Base-by-base conservation (phyloP, 2,329 filamentous ascomycete species). In the Botryosphaeria agaves region DNA sequence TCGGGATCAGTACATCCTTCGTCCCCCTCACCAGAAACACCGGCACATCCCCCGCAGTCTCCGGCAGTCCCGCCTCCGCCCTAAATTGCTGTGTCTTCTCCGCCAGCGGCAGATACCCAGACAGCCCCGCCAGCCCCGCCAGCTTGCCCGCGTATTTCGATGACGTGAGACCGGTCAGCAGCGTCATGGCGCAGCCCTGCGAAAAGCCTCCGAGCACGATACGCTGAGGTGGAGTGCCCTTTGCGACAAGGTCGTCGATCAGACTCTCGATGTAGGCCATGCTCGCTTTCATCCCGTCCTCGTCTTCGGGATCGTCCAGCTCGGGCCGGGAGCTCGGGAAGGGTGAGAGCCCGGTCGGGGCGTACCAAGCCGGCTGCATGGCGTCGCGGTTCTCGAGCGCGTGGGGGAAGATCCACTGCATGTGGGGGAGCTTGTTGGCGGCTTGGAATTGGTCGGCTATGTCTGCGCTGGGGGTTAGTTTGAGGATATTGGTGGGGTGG, bases 371-470 rank as follows among this genome's bases (percentile, higher is more conserved):
- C 34, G 52, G 59, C 15, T 54, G 45, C 38, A 52, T 53, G 11
- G 59, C 48, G 27, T 64, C 58, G 33, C 48, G 54, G 39, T 64
- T 57, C 23, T 59, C 50, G 25, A 52, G 47, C 3, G 63, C 62
- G 32, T 61, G 64, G 9, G 64, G 62, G 17, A 67, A 52, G 24
- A 64, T 46, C 62, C 62, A 66, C 28, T 52, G 49, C 38, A 64
- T 44, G 39, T 63, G 52, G 1, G 59, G 52, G 4, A 66, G 49
- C 42, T 65, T 66, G 35, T 47, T 44, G 26, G 57, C 57, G 23
- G 53, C 41, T 34, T 63, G 60, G 38, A 66, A 64, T 37, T 63
- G 60, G 17, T 55, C 49, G 11, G 56, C 55, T 6, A 64, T 47
- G 29, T 54, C 55, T 58, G 30, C 24, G 26, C 26, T n/a, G 26